phyloP scores from a whole-genome alignment of 1,284 basidiomycete genomes.

The Paramarasmius palmivorus region DNA sequence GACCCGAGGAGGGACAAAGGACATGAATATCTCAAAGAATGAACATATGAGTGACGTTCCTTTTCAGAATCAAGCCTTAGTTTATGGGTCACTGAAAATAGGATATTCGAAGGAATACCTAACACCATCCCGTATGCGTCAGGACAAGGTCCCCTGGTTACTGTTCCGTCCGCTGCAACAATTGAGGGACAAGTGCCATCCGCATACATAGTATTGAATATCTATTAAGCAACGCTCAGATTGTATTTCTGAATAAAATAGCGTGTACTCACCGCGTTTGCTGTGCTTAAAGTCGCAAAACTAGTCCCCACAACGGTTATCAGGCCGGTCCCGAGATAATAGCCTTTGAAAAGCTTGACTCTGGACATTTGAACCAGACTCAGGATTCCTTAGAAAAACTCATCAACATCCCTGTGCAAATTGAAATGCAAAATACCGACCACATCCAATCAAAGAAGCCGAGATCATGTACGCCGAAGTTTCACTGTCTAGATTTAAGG shows the following conservation, averaged over 20 bases:
- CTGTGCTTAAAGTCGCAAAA: conserved; percentile 80
- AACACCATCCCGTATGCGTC: conserved; percentile 80
- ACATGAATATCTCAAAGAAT: conserved; percentile 78
- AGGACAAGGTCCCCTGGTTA: conserved; percentile 66
- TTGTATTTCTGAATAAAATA: neutral
- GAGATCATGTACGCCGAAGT: conserved; percentile 82
- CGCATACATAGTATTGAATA: conserved; percentile 73
- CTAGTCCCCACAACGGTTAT: conserved; percentile 86
- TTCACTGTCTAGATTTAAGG: conserved; percentile 53
- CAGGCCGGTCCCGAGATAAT: conserved; percentile 77
- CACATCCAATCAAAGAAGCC: conserved; percentile 76
- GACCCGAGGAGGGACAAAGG: conserved; percentile 67
- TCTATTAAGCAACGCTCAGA: conserved; percentile 27
- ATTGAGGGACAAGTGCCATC: conserved; percentile 77
- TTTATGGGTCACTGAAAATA: neutral
- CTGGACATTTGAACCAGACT: conserved; percentile 78
- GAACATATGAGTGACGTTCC: conserved; percentile 80
- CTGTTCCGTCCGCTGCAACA: conserved; percentile 57
- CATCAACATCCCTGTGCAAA: neutral
- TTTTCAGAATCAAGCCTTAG: conserved; percentile 23
- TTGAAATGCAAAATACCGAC: conserved; percentile 35
- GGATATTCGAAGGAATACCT: conserved; percentile 40
- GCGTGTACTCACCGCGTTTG: conserved; percentile 52
- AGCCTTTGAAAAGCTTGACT: conserved; percentile 56
- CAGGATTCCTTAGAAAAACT: conserved; percentile 54